A percentile compares a stretch with the other conserved stretches of the same genome.
Evolutionary conservation across 257 asterid species (phyloP).

Genomic region (Nicotiana tomentosiformis): DNA sequence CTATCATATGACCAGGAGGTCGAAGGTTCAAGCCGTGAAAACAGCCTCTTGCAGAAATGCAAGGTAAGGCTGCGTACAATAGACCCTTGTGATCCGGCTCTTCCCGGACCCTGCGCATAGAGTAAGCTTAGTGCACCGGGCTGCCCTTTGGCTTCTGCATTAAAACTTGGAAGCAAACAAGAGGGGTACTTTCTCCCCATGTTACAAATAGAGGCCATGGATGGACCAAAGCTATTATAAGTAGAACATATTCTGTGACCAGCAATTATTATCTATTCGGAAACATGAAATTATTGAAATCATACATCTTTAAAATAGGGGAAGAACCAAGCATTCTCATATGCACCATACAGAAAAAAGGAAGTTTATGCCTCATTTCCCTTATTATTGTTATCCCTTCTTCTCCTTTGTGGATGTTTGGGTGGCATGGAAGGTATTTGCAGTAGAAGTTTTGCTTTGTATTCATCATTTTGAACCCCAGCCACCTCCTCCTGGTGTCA

Average conservation of each 20-base stretch:
- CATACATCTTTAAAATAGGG: not conserved
- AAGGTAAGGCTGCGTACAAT: too few relatives aligned
- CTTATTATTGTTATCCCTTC: not conserved
- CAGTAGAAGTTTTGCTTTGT: not conserved
- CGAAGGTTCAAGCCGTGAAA: too few relatives aligned
- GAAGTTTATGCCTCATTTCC: not conserved
- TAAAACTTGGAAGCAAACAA: not conserved
- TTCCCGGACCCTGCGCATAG: too few relatives aligned
- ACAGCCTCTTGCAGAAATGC: too few relatives aligned
- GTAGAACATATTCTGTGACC: not conserved
- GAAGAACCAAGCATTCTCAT: not conserved
- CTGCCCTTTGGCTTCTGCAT: not conserved
- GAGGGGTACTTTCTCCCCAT: not conserved
- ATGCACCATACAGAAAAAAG: not conserved
- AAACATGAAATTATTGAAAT: not conserved
- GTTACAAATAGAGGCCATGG: not conserved
- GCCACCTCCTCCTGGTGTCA: constrained; percentile 97
- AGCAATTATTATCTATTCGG: not conserved
- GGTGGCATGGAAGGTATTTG: not conserved
- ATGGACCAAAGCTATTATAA: not conserved
- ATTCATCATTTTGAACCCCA: constrained; percentile 48
- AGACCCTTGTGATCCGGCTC: too few relatives aligned
- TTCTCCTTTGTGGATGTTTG: not conserved
- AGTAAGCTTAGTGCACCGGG: too few relatives aligned
- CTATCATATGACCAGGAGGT: too few relatives aligned